Base-by-base conservation (phyloP, 1,139 yeast species). In the Zhuliangozyma parablackwelliae region DNA sequence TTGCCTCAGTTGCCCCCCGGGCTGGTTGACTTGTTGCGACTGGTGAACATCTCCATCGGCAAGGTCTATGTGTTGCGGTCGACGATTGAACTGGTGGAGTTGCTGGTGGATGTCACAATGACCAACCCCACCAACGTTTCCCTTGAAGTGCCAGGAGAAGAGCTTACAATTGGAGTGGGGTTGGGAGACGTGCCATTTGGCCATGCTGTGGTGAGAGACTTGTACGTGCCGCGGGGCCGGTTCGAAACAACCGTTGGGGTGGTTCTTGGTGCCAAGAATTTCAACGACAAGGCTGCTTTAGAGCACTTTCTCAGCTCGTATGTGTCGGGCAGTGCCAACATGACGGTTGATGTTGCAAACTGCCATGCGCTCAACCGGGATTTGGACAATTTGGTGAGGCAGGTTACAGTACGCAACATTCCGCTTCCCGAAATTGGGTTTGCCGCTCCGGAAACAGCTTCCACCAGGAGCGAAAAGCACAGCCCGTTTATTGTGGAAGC, bases 111-210 rank as follows among this genome's bases (percentile, higher is more conserved):
- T 41, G 51, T 69, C n/a, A 60, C 57, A 9, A 37, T 75, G 6
- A 38, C 43, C 7, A 72, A 75, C 37, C 75, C 79, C 1, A 47
- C 62, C 13, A 47, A 48, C 16, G 33, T 53, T 6, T 50, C 60
- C 1, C 27, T 61, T 11, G 56, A 52, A 5, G 34, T 65, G 3
- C 50, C 57, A 0, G 31, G 44, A 2, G 57, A 59, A 28, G 32
- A 37, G 3, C 24, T 59, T 21, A 36, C 34, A 0, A 33, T 57
- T 11, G 57, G 53, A 0, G 28, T 57, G 21, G 34, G 31, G 9
- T 47, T 42, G 35, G 56, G 56, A 35, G 42, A 42, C 5, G 49
- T 57, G 0, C 32, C 30, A 2, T 35, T 61, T 32, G 63, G 56
- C 1, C 30, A 26, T 10, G 46, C 52, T 1, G 32, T 32, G 7